Percentiles rank a stretch among this genome's conserved stretches.
phyloP scores from a whole-genome alignment of 108 stramenopile species.

The Conticribra guillardii region DNA sequence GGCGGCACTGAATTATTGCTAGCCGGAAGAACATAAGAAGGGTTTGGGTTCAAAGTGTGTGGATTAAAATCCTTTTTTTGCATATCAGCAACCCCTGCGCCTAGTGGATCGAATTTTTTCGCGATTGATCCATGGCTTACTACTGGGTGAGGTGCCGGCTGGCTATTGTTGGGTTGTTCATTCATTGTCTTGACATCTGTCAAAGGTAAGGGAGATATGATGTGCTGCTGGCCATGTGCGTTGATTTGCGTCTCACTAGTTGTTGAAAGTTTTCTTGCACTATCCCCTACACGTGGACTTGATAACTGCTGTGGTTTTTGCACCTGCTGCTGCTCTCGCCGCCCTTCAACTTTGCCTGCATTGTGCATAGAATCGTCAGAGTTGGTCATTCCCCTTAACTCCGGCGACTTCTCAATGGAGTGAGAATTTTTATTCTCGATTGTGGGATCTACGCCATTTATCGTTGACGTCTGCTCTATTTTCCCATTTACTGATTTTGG shows the following conservation, averaged over 20 bases:
- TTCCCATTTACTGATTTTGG: neutral
- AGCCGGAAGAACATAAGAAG: neutral
- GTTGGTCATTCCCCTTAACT: neutral
- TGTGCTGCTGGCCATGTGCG: neutral
- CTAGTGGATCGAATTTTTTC: neutral
- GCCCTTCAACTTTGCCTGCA: neutral
- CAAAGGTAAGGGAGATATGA: no score
- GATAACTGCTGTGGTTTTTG: neutral
- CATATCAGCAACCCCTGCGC: neutral
- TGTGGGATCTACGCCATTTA: neutral
- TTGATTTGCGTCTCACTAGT: neutral
- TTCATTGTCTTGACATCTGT: neutral
- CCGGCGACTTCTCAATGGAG: neutral
- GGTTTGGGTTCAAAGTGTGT: no score
- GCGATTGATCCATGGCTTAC: neutral
- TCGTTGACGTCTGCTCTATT: neutral
- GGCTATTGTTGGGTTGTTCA: neutral
- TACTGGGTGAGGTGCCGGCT: neutral
- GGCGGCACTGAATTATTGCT: neutral
- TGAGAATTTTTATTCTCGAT: neutral
- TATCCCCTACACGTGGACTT: neutral
- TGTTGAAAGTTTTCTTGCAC: neutral
- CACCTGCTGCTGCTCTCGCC: neutral
- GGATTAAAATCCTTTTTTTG: no score
- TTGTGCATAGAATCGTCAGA: neutral